Evolutionary conservation across 2,329 filamentous ascomycete species (phyloP).

Genomic region (Lasiodiplodia theobromae): DNA sequence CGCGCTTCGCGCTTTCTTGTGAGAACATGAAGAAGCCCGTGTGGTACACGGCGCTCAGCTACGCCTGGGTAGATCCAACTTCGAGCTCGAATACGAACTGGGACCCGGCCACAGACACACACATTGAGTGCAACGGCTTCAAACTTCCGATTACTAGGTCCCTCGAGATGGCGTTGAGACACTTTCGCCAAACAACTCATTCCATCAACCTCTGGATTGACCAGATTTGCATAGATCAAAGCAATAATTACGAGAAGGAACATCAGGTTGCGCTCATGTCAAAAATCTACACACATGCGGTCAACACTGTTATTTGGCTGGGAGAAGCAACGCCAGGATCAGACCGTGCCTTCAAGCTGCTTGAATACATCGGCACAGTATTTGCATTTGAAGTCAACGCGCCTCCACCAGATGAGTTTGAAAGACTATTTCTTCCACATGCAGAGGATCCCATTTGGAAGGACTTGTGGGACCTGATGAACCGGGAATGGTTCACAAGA

Average conservation of each 20-base stretch:
- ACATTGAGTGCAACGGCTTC: not conserved
- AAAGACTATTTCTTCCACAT: slow-evolving; percentile 33
- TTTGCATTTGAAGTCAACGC: slow-evolving; percentile 33
- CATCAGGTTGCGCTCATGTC: slow-evolving; percentile 40
- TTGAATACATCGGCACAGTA: slow-evolving; percentile 31
- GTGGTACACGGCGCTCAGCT: slow-evolving; percentile 39
- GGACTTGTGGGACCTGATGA: slow-evolving; percentile 34
- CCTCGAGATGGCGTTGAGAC: slow-evolving; percentile 34
- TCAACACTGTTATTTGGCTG: slow-evolving; percentile 40
- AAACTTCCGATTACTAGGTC: slow-evolving; percentile 34
- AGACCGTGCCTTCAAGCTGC: slow-evolving; percentile 33
- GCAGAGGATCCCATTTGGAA: slow-evolving; percentile 33
- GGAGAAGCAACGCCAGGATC: slow-evolving; percentile 34
- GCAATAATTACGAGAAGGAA: slow-evolving; percentile 36
- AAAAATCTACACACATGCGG: slow-evolving; percentile 37
- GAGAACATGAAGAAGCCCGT: slow-evolving; percentile 27
- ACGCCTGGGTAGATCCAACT: slow-evolving; percentile 34
- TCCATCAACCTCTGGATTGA: slow-evolving; percentile 39
- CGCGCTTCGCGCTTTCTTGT: slow-evolving; percentile 36
- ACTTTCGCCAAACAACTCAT: slow-evolving; percentile 33
- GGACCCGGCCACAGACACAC: not conserved
- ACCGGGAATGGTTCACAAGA: slow-evolving; percentile 36
- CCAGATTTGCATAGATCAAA: slow-evolving; percentile 37
- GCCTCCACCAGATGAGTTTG: slow-evolving; percentile 34
- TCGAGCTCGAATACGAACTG: not conserved